Base-by-base conservation (phyloP, 352 stramenopile species). In the Globisporangium canariense region DNA sequence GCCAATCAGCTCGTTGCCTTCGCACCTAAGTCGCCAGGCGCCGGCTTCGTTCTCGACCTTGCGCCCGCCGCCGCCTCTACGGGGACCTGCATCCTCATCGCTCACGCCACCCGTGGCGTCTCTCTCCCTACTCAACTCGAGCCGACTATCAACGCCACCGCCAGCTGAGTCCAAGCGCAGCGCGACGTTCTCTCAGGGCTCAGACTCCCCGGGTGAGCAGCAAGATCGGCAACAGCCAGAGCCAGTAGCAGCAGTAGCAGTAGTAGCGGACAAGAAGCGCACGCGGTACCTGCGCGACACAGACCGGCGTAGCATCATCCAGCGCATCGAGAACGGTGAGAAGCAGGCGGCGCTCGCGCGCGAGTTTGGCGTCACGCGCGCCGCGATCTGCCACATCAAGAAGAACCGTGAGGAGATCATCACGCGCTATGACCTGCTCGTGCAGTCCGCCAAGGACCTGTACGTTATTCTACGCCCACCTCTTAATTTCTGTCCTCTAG, bases 361-460 rank as follows among this genome's bases (percentile, higher is more conserved):
- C 1, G 82, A 91, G 40, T 89, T 87, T 50, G 79, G 82, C n/a
- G 80, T 91, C 28, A 90, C 82, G 22, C 65, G 82, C 6, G 80
- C 82, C 0, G 82, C 82, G 18, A 85, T 91, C 58, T 91, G 82
- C 61, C 80, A 89, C 65, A 91, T 91, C 61, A 91, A 91, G 58
- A 91, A 91, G 66, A 89, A 91, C 56, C 75, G 76, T 41, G 78
- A 76, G 8, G 80, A 88, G 68, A 88, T 91, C 63, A 68, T 91
- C n/a, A 78, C 79, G 22, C 79, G 79, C 45, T 88, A 83, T 67
- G 78, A 88, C 34, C 62, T 83, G 62, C 58, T 87, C 30, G 72
- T 82, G 32, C 77, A 88, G 54, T 83, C 78, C 4, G 74, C 75
- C 4, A 70, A 84, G 36, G 78, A 84, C 60, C 74, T 81, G 81